These are phyloP conservation scores for Lasiosphaeria miniovina DNA, from an alignment of 495 filamentous ascomycete species.

Conservation along the genomic window DNA sequence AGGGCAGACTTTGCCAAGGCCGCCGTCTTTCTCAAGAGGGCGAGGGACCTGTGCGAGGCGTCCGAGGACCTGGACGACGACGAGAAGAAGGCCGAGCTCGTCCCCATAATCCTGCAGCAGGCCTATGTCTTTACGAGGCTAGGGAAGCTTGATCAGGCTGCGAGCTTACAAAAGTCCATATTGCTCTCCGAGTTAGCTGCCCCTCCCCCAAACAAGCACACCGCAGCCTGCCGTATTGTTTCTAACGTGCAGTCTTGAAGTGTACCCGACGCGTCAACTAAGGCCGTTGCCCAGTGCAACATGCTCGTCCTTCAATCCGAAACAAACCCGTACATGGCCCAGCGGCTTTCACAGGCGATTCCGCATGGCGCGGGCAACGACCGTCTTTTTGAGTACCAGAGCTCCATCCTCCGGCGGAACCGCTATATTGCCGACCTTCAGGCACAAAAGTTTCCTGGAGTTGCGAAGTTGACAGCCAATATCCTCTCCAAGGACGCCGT, in stretches of 20 bases:
- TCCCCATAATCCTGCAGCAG: slow-evolving; percentile 85
- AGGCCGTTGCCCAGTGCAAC: slow-evolving; percentile 77
- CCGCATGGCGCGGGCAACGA: slow-evolving; percentile 61
- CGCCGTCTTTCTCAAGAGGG: slow-evolving; percentile 75
- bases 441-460: slow-evolving; percentile 71
- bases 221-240: not conserved
- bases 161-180: slow-evolving; percentile 61
- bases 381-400: slow-evolving; percentile 74
- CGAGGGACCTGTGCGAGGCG: slow-evolving; percentile 81
- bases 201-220: not conserved
- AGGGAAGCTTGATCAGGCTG: slow-evolving; percentile 72
- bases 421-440: slow-evolving; percentile 70
- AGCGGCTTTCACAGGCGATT: slow-evolving; percentile 61
- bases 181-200: slow-evolving; percentile 36
- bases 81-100: slow-evolving; percentile 76
- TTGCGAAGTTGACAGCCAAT: slow-evolving; percentile 62
- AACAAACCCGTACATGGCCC: slow-evolving; percentile 74
- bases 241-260: slow-evolving; percentile 40
- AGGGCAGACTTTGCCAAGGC: slow-evolving; percentile 72
- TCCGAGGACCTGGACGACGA: slow-evolving; percentile 79
- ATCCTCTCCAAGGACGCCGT: slow-evolving; percentile 48
- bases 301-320: slow-evolving; percentile 56
- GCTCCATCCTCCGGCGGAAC: slow-evolving; percentile 65
- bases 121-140: slow-evolving; percentile 72
- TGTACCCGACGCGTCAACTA: slow-evolving; percentile 74